Conservation (phyloP, 1,284 basidiomycete species). For the Leccinum subrobustum region DNA sequence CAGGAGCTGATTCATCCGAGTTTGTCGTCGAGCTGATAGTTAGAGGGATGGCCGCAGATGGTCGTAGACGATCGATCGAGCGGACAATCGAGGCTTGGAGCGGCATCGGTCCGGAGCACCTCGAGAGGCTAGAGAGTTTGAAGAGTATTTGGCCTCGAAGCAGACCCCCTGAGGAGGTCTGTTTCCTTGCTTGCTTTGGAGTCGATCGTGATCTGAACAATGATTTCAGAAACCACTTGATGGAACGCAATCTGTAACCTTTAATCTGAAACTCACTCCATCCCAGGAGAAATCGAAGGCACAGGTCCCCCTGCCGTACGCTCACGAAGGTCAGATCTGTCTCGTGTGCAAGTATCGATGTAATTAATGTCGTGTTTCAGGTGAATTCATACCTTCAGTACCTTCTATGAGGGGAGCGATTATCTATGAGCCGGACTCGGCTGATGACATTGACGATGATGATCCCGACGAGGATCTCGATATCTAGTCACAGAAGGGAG, state of each 20-base stretch:
- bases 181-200: constrained; percentile 13
- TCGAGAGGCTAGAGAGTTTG: constrained; percentile 49
- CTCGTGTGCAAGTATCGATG: background rate
- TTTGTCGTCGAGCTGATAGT: constrained; percentile 64
- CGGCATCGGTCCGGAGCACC: constrained; percentile 39
- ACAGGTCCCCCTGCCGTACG: constrained; percentile 83
- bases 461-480: constrained; percentile 89
- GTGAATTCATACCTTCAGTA: constrained; percentile 19
- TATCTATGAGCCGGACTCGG: constrained; percentile 82
- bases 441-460: constrained; percentile 86
- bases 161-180: constrained; percentile 40
- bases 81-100: constrained; percentile 67
- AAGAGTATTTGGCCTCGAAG: constrained; percentile 47
- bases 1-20: constrained; percentile 34
- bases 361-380: constrained; percentile 20
- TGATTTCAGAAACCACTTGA: constrained; percentile 42
- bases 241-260: constrained; percentile 68
- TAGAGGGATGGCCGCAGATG: constrained; percentile 40
- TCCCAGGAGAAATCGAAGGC: constrained; percentile 80
- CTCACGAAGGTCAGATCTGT: constrained; percentile 64
- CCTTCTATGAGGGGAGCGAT: constrained; percentile 39
- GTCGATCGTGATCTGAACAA: constrained; percentile 4
- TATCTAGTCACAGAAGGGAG: constrained; percentile 44
- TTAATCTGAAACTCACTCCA: constrained; percentile 84
- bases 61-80: constrained; percentile 53